A percentile compares a stretch with the other conserved stretches of the same genome.
phyloP scores from a whole-genome alignment of 768 basidiomycete genomes.

The Amanita exitialis region DNA sequence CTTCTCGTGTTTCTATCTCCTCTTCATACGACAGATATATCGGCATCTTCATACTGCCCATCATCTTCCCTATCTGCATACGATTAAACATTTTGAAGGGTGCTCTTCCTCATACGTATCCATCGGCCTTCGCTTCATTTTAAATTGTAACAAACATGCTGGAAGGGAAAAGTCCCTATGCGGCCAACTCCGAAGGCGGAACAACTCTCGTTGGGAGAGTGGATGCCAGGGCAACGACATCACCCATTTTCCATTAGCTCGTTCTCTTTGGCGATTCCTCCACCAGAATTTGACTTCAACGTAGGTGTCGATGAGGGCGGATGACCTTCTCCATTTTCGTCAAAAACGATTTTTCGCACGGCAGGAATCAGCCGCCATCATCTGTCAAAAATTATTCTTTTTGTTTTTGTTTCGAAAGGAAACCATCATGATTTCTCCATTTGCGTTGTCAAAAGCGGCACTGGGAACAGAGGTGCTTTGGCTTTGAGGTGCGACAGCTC shows the following conservation, averaged over 20 bases:
- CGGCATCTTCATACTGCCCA: too few relatives aligned
- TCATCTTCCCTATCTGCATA: background rate
- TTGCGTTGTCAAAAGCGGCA: slow-evolving; percentile 8
- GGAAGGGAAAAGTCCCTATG: background rate
- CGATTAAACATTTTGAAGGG: background rate
- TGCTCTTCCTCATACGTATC: background rate
- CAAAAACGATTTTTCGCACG: slow-evolving; percentile 47
- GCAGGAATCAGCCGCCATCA: slow-evolving; percentile 30
- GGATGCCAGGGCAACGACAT: background rate
- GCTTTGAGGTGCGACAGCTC: background rate
- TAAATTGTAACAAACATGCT: background rate
- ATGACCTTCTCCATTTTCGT: slow-evolving; percentile 7
- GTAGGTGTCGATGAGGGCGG: background rate
- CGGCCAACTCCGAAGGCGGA: slow-evolving; percentile 2
- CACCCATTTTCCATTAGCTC: background rate
- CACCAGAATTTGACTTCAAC: too few relatives aligned
- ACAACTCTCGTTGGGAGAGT: background rate
- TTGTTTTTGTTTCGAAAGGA: slow-evolving; percentile 69
- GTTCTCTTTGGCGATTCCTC: too few relatives aligned
- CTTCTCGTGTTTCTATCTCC: background rate
- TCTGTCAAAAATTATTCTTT: slow-evolving; percentile 53
- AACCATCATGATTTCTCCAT: too few relatives aligned
- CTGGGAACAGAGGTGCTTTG: slow-evolving; percentile 7
- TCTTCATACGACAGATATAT: slow-evolving; percentile 1
- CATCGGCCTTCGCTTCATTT: background rate